Evolutionary conservation across 2,329 filamentous ascomycete species (phyloP), one percentile per base, ranked within the genome.

Genomic region (Amauroascus verrucosus): DNA sequence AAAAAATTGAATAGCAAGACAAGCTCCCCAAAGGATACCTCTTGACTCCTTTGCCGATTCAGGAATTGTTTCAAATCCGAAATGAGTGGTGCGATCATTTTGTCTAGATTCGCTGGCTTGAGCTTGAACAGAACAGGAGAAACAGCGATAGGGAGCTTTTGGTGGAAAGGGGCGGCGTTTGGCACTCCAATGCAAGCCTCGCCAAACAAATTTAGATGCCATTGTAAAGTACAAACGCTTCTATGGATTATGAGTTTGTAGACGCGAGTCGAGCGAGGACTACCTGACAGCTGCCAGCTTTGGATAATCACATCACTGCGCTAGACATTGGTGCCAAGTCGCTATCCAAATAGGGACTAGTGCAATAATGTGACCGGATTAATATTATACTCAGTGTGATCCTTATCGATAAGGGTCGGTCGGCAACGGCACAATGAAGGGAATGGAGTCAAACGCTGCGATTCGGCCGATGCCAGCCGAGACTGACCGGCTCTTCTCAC

Each of bases 31-130:
- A 32, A 18, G 20, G 58, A 48, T 71, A 83, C 82, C 82, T 72
- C 75, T 75, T 22, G 78, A 77, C 61, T 83, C 79, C 72, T 96
- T 96, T 68, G 93, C 77, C 8, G 81, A 76, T 67, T 94, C 87
- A 14, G 85, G 81, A 38, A 96, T 78, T 40, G 87, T 91, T 72
- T 90, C 80, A 68, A 88, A 96, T 49, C 90, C 90, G 69, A 96
- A 96, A 72, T 95, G 89, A 48, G 90, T 95, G 57, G 84, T 84
- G 55, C 77, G 77, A 45, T 80, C 75, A 60, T 75, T 60, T 50
- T 70, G 64, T 50, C 64, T 58, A 60, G 60, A 60, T 55, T 65
- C 67, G 54, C 69, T 65, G 56, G 73, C 67, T 54, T 65, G 60
- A 59, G 59, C 55, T 37, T 66, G 71, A 47, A 66, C 59, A 20